A percentile compares a stretch with the other conserved stretches of the same genome.
phyloP scores from a whole-genome alignment of 176 grass and related monocot genomes.

The Calamus simplicifolius region DNA sequence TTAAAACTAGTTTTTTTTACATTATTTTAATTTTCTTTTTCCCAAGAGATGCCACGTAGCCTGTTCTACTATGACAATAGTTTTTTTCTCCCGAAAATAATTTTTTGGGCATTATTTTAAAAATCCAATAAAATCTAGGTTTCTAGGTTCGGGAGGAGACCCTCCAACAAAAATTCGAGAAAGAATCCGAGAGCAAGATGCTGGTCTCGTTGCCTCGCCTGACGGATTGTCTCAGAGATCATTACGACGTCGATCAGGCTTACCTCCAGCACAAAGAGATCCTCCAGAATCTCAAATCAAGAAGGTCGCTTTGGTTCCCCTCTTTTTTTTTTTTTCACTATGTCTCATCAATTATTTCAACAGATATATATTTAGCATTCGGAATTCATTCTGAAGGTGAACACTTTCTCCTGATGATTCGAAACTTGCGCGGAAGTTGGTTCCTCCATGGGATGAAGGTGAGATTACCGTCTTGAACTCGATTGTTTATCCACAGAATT shows the following conservation, averaged over 20 bases:
- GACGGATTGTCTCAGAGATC: conserved; percentile 59
- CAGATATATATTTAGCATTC: no score
- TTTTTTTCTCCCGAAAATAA: no score
- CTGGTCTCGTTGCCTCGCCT: conserved; percentile 69
- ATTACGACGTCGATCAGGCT: conserved; percentile 73
- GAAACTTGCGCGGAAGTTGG: conserved; percentile 59
- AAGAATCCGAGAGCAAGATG: conserved; percentile 27
- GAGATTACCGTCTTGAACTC: conserved; percentile 6
- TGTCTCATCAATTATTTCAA: background rate
- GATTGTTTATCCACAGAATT: background rate
- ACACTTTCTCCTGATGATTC: conserved; percentile 45
- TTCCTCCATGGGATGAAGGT: conserved; percentile 85
- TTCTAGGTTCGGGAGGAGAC: no score
- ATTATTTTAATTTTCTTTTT: no score
- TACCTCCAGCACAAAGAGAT: conserved; percentile 77
- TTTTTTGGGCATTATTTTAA: no score
- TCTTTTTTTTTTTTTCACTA: background rate
- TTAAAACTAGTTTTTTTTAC: no score
- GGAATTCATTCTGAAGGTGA: background rate
- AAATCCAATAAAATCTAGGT: no score
- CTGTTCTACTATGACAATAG: no score
- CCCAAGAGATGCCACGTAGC: no score
- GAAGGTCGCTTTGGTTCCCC: conserved; percentile 27
- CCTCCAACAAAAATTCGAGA: no score
- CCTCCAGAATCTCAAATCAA: conserved; percentile 52